Conservation (phyloP, 441 rosid genomes). For the Gossypium aridum region DNA sequence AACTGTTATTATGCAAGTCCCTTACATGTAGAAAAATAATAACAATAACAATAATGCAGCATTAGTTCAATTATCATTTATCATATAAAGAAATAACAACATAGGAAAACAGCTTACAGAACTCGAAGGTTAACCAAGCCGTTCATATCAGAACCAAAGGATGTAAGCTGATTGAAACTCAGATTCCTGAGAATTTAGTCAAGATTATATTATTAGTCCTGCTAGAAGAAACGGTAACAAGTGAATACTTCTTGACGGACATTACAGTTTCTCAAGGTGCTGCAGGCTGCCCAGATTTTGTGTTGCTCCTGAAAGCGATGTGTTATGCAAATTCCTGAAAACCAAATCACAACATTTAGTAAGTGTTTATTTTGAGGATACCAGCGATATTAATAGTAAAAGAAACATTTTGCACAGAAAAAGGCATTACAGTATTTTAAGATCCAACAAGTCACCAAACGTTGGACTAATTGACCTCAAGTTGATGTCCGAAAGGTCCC, state of each 20-base stretch:
- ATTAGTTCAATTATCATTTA: too few relatives aligned
- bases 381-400: background rate
- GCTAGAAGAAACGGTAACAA: too few relatives aligned
- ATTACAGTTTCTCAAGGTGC: slow-evolving; percentile 66
- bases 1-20: slow-evolving; percentile 79
- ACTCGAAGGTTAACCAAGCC: slow-evolving; percentile 42
- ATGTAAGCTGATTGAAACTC: slow-evolving; percentile 73
- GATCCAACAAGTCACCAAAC: slow-evolving; percentile 87
- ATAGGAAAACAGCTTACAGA: too few relatives aligned
- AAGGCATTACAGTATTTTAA: slow-evolving; percentile 60
- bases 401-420: background rate
- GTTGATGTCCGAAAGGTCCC: slow-evolving; percentile 70
- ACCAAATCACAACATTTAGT: slow-evolving; percentile 2
- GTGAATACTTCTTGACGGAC: background rate
- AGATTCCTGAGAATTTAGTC: slow-evolving; percentile 52
- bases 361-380: background rate
- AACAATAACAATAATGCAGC: too few relatives aligned
- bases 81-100: too few relatives aligned
- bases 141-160: slow-evolving; percentile 63
- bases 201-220: background rate
- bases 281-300: slow-evolving; percentile 73
- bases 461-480: slow-evolving; percentile 79
- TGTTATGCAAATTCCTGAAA: slow-evolving; percentile 80
- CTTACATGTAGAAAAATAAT: slow-evolving; percentile 30
- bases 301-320: slow-evolving; percentile 75